Evolutionary conservation across 306 rosid species (phyloP).

Genomic region (Cucumis sativus): Cucumber_9930_V3 NC_026655.2:13349501-13350000

Average conservation of each 20-base stretch:
- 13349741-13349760: background rate
- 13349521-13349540: background rate
- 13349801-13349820: background rate
- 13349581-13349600: background rate
- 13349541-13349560: background rate
- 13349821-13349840: background rate
- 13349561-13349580: background rate
- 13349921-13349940: background rate
- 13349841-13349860: background rate
- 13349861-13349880: background rate
- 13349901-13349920: too few species aligned
- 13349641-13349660: background rate
- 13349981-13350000: background rate
- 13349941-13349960: background rate
- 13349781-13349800: slow-evolving; percentile 12
- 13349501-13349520: background rate
- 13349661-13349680: background rate
- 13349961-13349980: background rate
- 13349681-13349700: background rate
- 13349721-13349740: background rate
- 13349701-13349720: background rate
- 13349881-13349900: too few species aligned
- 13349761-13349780: background rate
- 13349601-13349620: background rate
- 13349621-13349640: background rate